Percentiles rank a stretch among this genome's conserved stretches.
phyloP scores from a whole-genome alignment of 2,329 filamentous ascomycete genomes.

The Coleophoma crateriformis region DNA sequence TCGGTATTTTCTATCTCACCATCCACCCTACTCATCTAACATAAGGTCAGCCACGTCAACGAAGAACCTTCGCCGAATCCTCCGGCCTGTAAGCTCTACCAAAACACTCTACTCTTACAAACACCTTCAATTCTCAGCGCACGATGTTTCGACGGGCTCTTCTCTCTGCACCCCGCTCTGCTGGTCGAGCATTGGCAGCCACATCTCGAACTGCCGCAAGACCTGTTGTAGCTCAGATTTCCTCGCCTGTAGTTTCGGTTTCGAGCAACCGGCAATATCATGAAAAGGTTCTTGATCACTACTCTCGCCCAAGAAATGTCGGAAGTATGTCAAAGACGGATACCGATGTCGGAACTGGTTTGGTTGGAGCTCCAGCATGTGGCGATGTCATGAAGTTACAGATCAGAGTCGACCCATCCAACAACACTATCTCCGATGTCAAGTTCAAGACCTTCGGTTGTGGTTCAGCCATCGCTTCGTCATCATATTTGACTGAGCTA shows the following conservation, averaged over 20 bases:
- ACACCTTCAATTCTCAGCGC: neutral
- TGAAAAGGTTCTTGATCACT: conserved; percentile 66
- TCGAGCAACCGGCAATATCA: conserved; percentile 25
- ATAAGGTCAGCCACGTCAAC: neutral
- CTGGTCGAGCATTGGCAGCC: conserved; percentile 22
- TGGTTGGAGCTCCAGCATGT: conserved; percentile 85
- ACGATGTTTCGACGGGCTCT: conserved; percentile 26
- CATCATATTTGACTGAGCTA: conserved; percentile 89
- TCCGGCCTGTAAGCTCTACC: no score
- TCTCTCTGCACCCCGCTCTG: conserved; percentile 20
- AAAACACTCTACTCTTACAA: no score
- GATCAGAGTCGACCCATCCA: conserved; percentile 84
- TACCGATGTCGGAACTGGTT: conserved; percentile 78
- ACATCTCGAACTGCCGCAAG: conserved; percentile 16
- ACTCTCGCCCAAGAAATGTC: conserved; percentile 73
- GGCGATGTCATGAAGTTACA: conserved; percentile 94
- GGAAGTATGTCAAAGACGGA: conserved; percentile 77
- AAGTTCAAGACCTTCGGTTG: conserved; percentile 99
- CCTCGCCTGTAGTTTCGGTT: conserved; percentile 8
- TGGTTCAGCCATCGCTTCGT: conserved; percentile 89
- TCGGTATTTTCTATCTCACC: neutral
- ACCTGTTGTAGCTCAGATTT: conserved; percentile 14
- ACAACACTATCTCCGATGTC: conserved; percentile 85
- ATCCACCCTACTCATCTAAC: neutral
- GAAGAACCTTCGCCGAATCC: neutral